Base-by-base conservation (phyloP, 2,329 filamentous ascomycete species). In the Diplocarpon rosae region DNA sequence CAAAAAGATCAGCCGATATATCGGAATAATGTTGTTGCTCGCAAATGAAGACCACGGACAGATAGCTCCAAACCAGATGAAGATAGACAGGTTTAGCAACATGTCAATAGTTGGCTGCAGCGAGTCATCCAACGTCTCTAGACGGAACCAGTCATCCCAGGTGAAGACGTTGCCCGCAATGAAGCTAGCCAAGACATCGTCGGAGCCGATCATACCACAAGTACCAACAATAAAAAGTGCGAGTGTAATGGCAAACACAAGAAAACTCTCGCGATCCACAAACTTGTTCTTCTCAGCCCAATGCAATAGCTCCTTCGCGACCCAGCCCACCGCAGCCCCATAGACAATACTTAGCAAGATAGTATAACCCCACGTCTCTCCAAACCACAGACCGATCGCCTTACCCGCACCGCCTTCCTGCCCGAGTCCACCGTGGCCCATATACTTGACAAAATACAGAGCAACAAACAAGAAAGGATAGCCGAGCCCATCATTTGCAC, bases 91-190 rank as follows among this genome's bases (percentile, higher is more conserved):
- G 59, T 95, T 95, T 46, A 95, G 79, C 1, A 95, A 71, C 87
- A 95, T 94, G 62, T 95, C 88, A 37, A 95, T 84, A 0, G 88
- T 95, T 0, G 88, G 88, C 60, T 95, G 88, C n/a, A 95, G 73
- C 1, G 85, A 89, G 62, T 95, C 90, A 54, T 95, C 89, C 55
- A 83, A 69, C 0, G 89, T 95, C 62, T 93, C 85, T 1, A 90
- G 69, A 0, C 89, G 82, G 64, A 95, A 95, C 87, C 86, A 93
- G 64, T 94, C 87, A 60, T 94, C 88, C 79, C 86, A 90, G 0
- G 86, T 94, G 54, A 95, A 94, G 1, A 76, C 77, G 58, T 94
- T 95, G 1, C 89, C 89, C 2, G 89, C 89, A 55, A 95, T 81
- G 60, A 95, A 95, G 65, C 87, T 94, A 1, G 89, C 88, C 6